Evolutionary conservation across 139 green algal species (phyloP).

Genomic region (Zygnema cylindricum): DNA sequence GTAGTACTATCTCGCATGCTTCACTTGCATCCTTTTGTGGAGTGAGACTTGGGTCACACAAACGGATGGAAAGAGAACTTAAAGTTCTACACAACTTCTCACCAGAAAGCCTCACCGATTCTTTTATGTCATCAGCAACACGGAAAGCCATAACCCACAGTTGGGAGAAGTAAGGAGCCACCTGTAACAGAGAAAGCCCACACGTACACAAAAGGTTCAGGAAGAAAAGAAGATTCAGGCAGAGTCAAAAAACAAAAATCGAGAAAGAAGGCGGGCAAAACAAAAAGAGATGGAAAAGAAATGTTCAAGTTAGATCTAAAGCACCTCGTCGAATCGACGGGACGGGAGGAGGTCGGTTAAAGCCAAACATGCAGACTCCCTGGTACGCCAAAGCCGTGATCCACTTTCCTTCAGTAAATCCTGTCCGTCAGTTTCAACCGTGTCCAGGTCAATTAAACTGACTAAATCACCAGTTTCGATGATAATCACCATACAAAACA

Average conservation of each 20-base stretch:
- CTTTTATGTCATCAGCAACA: slow-evolving; percentile 71
- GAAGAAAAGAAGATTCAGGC: neutral
- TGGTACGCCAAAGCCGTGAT: slow-evolving; percentile 81
- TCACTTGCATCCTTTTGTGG: slow-evolving; percentile 11
- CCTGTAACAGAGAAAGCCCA: too few species aligned
- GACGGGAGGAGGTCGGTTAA: slow-evolving; percentile 83
- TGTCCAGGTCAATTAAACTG: too few species aligned
- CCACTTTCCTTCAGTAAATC: slow-evolving; percentile 75
- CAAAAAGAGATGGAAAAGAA: slow-evolving; percentile 6
- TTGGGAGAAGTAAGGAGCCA: slow-evolving; percentile 71
- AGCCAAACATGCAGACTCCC: slow-evolving; percentile 77
- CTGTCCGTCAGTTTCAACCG: too few species aligned
- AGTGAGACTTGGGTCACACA: slow-evolving; percentile 60
- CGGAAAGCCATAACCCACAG: slow-evolving; percentile 85
- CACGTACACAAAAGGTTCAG: neutral
- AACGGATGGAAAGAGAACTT: slow-evolving; percentile 51
- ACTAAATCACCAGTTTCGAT: too few species aligned
- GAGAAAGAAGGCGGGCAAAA: neutral
- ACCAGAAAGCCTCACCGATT: slow-evolving; percentile 58
- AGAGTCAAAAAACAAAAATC: neutral
- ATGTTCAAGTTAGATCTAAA: too few species aligned
- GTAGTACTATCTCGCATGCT: slow-evolving; percentile 54
- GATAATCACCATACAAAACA: too few species aligned
- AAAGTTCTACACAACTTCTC: slow-evolving; percentile 47
- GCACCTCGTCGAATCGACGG: slow-evolving; percentile 35